These are phyloP conservation scores for Neofusicoccum parvum DNA, from an alignment of 2,329 filamentous ascomycete genomes.

Conservation along the genomic window DNA sequence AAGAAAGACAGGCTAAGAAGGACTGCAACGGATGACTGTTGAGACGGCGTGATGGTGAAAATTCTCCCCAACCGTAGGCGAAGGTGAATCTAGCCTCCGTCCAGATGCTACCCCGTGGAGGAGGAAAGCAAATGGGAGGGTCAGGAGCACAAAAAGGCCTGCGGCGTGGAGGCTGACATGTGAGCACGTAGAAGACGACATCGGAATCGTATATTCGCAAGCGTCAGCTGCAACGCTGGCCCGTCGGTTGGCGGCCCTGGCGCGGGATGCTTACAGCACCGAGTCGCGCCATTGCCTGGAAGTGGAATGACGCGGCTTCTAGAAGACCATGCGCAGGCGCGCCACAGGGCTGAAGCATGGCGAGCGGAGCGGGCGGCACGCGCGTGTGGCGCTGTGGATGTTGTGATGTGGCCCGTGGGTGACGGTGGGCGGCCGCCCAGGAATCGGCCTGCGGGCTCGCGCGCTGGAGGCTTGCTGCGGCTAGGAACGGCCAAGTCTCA, in stretches of 20 bases:
- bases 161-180: background rate
- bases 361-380: background rate
- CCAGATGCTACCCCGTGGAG: background rate
- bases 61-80: no score
- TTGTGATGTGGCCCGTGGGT: conserved; percentile 5
- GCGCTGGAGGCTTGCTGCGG: background rate
- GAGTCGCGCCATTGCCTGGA: background rate
- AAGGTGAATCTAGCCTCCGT: no score
- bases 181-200: conserved; percentile 11
- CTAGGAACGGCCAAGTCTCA: background rate
- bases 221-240: conserved; percentile 9
- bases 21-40: no score
- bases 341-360: conserved; percentile 3
- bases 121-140: background rate
- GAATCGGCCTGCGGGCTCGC: background rate
- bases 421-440: background rate
- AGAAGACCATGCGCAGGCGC: background rate
- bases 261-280: background rate
- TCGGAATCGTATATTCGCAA: conserved; percentile 15
- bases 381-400: background rate
- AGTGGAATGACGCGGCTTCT: conserved; percentile 11
- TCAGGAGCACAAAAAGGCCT: background rate
- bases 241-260: background rate
- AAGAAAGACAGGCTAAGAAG: no score
- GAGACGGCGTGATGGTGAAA: no score